phyloP scores from a whole-genome alignment of 345 rosid species.

The Eucalyptus lansdowneana region DNA sequence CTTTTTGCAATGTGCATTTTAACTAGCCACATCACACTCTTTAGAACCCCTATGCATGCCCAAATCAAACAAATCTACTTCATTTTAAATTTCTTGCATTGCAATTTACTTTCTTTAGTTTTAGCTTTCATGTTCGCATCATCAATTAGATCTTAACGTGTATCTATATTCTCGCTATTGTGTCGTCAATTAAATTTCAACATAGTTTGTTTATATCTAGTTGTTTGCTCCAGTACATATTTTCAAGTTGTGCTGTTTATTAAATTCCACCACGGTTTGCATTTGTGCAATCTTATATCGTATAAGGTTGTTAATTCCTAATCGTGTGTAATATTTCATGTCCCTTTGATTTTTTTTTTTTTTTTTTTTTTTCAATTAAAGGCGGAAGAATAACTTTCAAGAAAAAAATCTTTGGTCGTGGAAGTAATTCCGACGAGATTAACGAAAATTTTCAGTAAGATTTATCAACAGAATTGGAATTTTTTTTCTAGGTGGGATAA shows the following conservation, averaged over 20 bases:
- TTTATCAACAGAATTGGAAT: neutral
- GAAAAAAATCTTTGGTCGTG: neutral
- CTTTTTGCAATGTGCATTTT: neutral
- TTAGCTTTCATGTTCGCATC: accelerated
- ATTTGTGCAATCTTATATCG: accelerated
- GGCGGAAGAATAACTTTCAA: neutral
- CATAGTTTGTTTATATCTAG: too few relatives aligned
- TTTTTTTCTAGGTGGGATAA: neutral
- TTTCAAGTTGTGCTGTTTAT: neutral
- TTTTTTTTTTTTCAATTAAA: too few relatives aligned
- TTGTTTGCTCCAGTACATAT: too few relatives aligned
- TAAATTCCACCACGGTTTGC: too few relatives aligned
- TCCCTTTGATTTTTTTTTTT: too few relatives aligned
- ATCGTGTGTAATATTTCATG: neutral
- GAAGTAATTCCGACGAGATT: neutral
- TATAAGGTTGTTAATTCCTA: neutral
- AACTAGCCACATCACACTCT: neutral
- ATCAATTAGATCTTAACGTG: accelerated
- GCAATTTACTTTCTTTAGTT: neutral
- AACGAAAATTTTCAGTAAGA: neutral
- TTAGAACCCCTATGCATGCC: neutral
- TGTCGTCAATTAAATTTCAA: neutral
- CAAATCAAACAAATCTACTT: neutral
- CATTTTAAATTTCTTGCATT: too few relatives aligned
- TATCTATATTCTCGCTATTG: neutral